Evolutionary conservation across 495 filamentous ascomycete species (phyloP).

Genomic region (Penicillium malachiteum): DNA sequence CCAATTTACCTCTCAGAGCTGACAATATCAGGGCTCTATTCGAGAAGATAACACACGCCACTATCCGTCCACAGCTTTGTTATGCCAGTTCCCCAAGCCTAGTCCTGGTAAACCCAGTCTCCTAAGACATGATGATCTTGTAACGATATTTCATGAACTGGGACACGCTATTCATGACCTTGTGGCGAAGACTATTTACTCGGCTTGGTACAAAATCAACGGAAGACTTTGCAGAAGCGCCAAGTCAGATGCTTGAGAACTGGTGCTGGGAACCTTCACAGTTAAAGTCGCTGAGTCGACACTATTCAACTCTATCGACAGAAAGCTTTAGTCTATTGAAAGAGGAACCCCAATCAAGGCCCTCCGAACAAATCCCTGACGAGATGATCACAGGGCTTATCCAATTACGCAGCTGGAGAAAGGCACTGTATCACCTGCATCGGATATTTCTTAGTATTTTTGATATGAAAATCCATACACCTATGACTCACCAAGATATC

Average conservation of each 20-base stretch:
- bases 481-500: neutral
- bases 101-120: neutral
- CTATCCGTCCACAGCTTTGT: neutral
- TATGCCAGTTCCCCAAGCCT: neutral
- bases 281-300: neutral
- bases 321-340: neutral
- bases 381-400: neutral
- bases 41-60: neutral
- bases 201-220: neutral
- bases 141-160: neutral
- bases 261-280: neutral
- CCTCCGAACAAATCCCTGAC: neutral
- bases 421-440: neutral
- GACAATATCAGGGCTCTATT: neutral
- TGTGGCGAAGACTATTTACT: neutral
- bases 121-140: neutral
- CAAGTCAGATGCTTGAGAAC: neutral
- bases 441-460: neutral
- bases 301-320: neutral
- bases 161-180: neutral
- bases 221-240: neutral
- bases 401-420: neutral
- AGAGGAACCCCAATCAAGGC: neutral
- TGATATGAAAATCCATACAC: neutral
- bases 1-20: neutral